Conservation (phyloP, 2,329 filamentous ascomycete species). For the Stachybotrys elegans region DNA sequence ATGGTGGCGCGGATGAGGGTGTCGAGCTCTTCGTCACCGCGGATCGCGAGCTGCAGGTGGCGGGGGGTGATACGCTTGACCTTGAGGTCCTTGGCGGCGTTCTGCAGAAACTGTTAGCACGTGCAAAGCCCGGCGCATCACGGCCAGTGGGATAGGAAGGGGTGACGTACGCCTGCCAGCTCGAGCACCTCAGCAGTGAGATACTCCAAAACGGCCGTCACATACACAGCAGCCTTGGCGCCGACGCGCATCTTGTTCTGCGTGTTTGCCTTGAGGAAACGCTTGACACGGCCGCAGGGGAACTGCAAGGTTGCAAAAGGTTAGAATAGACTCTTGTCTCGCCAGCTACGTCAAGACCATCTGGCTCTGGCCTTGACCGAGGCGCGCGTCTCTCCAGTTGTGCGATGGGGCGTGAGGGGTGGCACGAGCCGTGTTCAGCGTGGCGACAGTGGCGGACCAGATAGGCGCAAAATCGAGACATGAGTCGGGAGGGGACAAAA, state of each 20-base stretch:
- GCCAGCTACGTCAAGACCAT: too few relatives aligned
- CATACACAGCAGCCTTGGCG: conserved; percentile 96
- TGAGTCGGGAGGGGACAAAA: too few relatives aligned
- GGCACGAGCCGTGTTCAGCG: too few relatives aligned
- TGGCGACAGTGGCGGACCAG: too few relatives aligned
- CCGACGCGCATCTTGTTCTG: conserved; percentile 99
- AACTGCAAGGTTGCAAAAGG: conserved; percentile 77
- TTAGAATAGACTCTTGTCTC: too few relatives aligned
- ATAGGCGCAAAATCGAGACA: too few relatives aligned
- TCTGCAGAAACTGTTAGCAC: conserved; percentile 45
- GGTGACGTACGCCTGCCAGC: conserved; percentile 74
- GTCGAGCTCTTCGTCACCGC: conserved; percentile 96
- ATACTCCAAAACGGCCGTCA: conserved; percentile 97
- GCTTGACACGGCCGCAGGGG: conserved; percentile 99
- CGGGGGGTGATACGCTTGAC: conserved; percentile 99
- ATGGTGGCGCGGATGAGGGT: conserved; percentile 97
- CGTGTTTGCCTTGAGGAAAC: conserved; percentile 98
- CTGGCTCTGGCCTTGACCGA: too few relatives aligned
- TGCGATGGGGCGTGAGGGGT: too few relatives aligned
- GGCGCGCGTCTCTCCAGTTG: too few relatives aligned
- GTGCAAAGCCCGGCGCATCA: conserved; percentile 9
- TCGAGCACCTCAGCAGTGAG: conserved; percentile 97
- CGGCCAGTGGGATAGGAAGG: conserved; percentile 5
- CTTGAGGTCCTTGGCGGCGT: conserved; percentile 98
- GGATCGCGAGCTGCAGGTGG: conserved; percentile 95